These are phyloP conservation scores for Blastobotrys aristatus DNA, from an alignment of 1,139 yeast species.

Conservation along the genomic window DNA sequence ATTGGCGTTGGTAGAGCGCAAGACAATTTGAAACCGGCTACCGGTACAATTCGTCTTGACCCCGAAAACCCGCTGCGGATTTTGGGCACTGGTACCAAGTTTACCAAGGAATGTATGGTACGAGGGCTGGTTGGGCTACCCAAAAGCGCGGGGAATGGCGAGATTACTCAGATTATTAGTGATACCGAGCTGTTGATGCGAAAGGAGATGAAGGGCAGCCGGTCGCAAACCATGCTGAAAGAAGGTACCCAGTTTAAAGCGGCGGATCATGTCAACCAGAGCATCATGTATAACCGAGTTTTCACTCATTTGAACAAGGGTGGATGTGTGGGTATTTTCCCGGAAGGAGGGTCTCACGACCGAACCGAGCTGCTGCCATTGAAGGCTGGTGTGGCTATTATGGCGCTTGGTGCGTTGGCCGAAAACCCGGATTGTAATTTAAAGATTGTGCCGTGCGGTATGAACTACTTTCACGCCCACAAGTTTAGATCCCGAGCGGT, in stretches of 20 bases:
- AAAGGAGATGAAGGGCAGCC: conserved; percentile 62
- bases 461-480: conserved; percentile 96
- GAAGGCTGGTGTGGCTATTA: conserved; percentile 95
- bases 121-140: conserved; percentile 78
- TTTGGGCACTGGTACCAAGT: conserved; percentile 63
- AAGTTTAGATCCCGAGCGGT: conserved; percentile 93
- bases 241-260: conserved; percentile 61
- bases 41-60: conserved; percentile 56
- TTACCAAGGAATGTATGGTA: conserved; percentile 57
- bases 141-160: conserved; percentile 70
- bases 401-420: conserved; percentile 92
- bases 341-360: conserved; percentile 97
- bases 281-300: conserved; percentile 72
- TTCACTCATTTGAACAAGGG: conserved; percentile 76
- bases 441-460: conserved; percentile 89
- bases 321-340: conserved; percentile 89
- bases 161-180: conserved; percentile 60
- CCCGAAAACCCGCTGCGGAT: conserved; percentile 45
- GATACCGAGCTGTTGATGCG: conserved; percentile 70
- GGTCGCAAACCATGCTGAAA: conserved; percentile 36
- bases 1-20: conserved; percentile 93
- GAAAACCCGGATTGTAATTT: conserved; percentile 62
- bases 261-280: conserved; percentile 83
- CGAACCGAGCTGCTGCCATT: conserved; percentile 84
- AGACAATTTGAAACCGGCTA: conserved; percentile 61